These are phyloP conservation scores for Hypholoma fasciculare DNA, from an alignment of 768 basidiomycete species.

Conservation along the genomic window DNA sequence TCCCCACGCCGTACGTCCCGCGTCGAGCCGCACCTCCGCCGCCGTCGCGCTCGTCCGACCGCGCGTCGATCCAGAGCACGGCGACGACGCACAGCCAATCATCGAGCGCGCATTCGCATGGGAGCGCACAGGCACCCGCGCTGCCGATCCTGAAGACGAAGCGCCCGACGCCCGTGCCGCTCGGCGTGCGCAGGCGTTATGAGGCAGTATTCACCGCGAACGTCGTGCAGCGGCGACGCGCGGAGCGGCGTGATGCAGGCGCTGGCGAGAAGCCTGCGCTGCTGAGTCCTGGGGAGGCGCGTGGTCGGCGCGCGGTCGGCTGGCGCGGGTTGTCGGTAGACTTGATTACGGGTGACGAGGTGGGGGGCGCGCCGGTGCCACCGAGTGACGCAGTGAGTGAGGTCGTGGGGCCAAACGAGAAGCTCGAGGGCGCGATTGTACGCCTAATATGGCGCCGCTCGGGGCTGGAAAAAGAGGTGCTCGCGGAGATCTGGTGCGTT, in stretches of 20 bases:
- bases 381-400: constrained; percentile 17
- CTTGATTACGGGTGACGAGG: constrained; percentile 47
- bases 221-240: constrained; percentile 46
- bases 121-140: constrained; percentile 6
- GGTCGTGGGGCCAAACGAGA: constrained; percentile 41
- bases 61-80: constrained; percentile 61
- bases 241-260: constrained; percentile 27
- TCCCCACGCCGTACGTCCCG: constrained; percentile 30
- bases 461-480: constrained; percentile 47
- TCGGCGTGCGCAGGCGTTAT: constrained; percentile 63
- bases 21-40: constrained; percentile 43
- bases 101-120: constrained; percentile 28
- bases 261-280: constrained; percentile 31
- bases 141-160: constrained; percentile 27
- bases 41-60: constrained; percentile 55
- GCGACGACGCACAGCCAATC: constrained; percentile 36
- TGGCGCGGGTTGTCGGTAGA: constrained; percentile 63
- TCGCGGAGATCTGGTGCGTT: constrained; percentile 69
- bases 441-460: constrained; percentile 61
- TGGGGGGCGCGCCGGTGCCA: constrained; percentile 20
- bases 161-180: constrained; percentile 69
- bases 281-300: constrained; percentile 35
- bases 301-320: constrained; percentile 62
- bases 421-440: constrained; percentile 51
- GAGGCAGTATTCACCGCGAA: constrained; percentile 68